phyloP scores from a whole-genome alignment of 768 basidiomycete genomes.

The Psilocybe cyanescens region DNA sequence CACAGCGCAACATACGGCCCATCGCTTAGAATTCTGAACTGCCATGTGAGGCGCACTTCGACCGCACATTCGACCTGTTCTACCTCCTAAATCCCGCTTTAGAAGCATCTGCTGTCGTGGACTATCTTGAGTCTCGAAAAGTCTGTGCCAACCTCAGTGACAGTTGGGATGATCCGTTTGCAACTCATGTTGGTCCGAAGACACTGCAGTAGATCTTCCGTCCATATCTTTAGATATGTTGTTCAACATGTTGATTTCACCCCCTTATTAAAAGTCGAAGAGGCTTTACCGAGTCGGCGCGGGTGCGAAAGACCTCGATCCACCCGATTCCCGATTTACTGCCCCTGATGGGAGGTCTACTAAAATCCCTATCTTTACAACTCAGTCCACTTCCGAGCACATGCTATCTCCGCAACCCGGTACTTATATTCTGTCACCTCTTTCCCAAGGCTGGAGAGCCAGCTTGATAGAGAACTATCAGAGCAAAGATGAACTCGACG shows the following conservation, averaged over 20 bases:
- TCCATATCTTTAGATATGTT: neutral
- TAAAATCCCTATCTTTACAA: neutral
- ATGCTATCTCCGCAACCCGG: neutral
- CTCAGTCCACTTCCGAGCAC: neutral
- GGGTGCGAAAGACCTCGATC: neutral
- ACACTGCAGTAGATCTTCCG: neutral
- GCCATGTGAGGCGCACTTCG: constrained; percentile 2
- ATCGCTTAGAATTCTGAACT: neutral
- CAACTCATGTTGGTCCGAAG: neutral
- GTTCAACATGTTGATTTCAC: neutral
- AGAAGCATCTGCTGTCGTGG: neutral
- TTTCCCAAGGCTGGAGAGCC: neutral
- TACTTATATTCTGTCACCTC: neutral
- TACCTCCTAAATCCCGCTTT: constrained; percentile 13
- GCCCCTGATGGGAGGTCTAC: neutral
- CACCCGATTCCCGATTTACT: neutral
- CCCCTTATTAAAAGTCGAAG: neutral
- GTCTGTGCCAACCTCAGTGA: constrained; percentile 7
- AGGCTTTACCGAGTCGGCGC: neutral
- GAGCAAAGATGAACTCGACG: neutral
- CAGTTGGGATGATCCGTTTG: constrained; percentile 19
- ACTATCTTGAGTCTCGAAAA: constrained; percentile 3
- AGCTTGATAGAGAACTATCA: neutral
- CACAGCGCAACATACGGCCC: neutral
- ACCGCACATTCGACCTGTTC: constrained; percentile 5